Percentiles rank a stretch among this genome's conserved stretches.
phyloP scores from a whole-genome alignment of 495 filamentous ascomycete genomes.

The Xylaria bambusicola region DNA sequence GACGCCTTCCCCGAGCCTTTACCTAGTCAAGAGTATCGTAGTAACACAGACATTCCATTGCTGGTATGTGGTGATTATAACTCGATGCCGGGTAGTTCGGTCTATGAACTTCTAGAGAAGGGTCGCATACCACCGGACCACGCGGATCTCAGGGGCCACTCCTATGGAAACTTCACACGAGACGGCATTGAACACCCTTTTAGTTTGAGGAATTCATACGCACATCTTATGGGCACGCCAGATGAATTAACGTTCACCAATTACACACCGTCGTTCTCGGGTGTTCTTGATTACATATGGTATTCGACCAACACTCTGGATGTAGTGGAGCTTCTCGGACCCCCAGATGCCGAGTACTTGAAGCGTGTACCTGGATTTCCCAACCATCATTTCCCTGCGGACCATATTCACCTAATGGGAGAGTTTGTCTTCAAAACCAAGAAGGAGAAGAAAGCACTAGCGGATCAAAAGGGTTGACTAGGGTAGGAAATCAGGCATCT shows the following conservation, averaged over 20 bases:
- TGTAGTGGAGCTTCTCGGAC: conserved; percentile 82
- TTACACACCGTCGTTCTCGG: conserved; percentile 88
- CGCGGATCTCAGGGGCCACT: conserved; percentile 66
- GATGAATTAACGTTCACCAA: conserved; percentile 93
- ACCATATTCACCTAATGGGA: conserved; percentile 89
- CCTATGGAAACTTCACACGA: conserved; percentile 87
- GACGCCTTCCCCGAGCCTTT: conserved; percentile 49
- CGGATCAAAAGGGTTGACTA: conserved; percentile 47
- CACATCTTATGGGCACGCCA: conserved; percentile 60
- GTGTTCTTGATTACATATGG: conserved; percentile 96
- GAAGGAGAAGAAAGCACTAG: conserved; percentile 73
- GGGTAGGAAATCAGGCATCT: conserved; percentile 6
- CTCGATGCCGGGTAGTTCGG: conserved; percentile 77
- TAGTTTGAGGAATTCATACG: conserved; percentile 85
- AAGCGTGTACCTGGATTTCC: conserved; percentile 91
- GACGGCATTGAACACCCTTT: conserved; percentile 94
- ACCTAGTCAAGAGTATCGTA: conserved; percentile 70
- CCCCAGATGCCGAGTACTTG: conserved; percentile 89
- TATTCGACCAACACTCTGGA: conserved; percentile 90
- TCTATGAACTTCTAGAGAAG: conserved; percentile 82
- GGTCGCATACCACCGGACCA: conserved; percentile 74
- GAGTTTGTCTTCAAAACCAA: conserved; percentile 87
- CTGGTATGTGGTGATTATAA: conserved; percentile 96
- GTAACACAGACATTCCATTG: conserved; percentile 82
- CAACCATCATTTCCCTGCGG: conserved; percentile 95